Evolutionary conservation across 495 filamentous ascomycete species (phyloP).

Genomic region (Penicillium angulare): DNA sequence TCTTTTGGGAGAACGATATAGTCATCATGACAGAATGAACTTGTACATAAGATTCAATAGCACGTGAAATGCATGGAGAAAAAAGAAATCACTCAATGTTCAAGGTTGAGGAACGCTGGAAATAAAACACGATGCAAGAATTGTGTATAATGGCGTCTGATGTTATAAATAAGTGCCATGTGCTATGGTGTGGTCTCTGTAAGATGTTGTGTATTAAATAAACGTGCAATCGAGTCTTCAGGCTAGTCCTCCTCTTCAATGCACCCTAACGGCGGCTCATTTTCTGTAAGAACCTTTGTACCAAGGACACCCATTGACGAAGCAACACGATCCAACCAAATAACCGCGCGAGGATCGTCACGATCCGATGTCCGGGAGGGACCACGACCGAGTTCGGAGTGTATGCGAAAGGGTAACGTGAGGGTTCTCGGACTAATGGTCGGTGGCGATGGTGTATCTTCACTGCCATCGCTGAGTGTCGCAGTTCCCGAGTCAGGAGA

Average conservation of each 20-base stretch:
- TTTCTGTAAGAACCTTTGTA: constrained; percentile 8
- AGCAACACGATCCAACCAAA: constrained; percentile 38
- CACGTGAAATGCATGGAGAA: no score
- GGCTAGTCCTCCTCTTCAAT: not conserved
- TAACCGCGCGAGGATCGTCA: constrained; percentile 22
- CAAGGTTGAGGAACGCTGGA: no score
- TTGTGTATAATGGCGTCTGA: no score
- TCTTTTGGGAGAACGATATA: not conserved
- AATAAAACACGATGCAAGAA: no score
- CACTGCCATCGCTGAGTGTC: constrained; percentile 13
- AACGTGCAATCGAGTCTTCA: not conserved
- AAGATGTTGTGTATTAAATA: no score
- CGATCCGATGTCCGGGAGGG: constrained; percentile 21
- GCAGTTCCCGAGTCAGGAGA: constrained; percentile 11
- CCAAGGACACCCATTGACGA: constrained; percentile 39
- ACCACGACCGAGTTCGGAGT: constrained; percentile 28
- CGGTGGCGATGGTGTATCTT: constrained; percentile 4
- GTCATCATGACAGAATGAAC: not conserved
- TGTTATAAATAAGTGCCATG: no score
- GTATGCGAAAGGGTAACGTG: constrained; percentile 26
- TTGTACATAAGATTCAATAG: no score
- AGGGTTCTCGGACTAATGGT: not conserved
- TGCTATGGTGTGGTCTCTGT: no score
- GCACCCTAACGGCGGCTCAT: not conserved
- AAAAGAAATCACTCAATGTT: no score